Base-by-base conservation (phyloP, 1,139 yeast species). In the Kodamaea ohmeri region DNA sequence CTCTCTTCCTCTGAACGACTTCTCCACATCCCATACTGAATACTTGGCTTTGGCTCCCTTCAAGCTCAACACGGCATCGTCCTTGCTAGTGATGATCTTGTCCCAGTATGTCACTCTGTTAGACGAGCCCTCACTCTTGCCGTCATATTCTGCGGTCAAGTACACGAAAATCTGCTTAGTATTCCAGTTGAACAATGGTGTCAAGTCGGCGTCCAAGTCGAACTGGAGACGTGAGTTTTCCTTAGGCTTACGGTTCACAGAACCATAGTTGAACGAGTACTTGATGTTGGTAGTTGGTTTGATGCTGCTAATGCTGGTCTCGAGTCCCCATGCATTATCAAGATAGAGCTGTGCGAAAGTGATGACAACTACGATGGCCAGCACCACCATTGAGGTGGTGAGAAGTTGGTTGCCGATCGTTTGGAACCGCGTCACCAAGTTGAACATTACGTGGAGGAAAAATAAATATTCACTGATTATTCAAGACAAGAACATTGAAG, bases 81-180 rank as follows among this genome's bases (percentile, higher is more conserved):
- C 75, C 49, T 71, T 72, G 22, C 61, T 52, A 2, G 74, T 67
- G 46, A 92, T 76, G 47, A 92, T 90, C 52, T 76, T 76, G 62
- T 92, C 97, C 98, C 98, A 92, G 55, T 86, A 80, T 0, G 94
- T 85, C 26, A 90, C 86, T 44, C 80, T 79, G 63, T 83, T 87
- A 16, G 62, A 58, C 2, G 78, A 66, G 2, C 63, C 71, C 2
- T 56, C 60, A 28, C 64, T 65, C 48, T 71, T 73, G 2, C 92
- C 92, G 9, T 83, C 80, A 54, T 90, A 89, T 53, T 88, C 94
- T 1, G 95, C 96, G 2, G 95, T 86, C 45, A 92, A 69, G 53
- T 90, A 92, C 4, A 84, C 85, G 57, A 92, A 90, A 15, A 92
- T 79, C 60, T 92, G 98, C 56, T 92, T 92, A 9, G 98, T 92